Percentiles rank a stretch among this genome's conserved stretches.
phyloP scores from a whole-genome alignment of 495 filamentous ascomycete species.

The Gamarada debralockiae region DNA sequence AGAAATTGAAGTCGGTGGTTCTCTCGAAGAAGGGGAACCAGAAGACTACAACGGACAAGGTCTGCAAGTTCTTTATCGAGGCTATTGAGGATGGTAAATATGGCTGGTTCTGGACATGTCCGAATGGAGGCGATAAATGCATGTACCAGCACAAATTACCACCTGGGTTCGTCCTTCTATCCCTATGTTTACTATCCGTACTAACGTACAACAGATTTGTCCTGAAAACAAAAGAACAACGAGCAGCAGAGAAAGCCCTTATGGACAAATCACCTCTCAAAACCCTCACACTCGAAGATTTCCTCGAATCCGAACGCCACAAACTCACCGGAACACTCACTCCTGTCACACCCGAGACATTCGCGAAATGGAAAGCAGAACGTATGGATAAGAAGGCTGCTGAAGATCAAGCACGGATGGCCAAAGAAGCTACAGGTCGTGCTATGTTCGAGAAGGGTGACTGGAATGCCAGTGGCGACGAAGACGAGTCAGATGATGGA shows the following conservation, averaged over 20 bases:
- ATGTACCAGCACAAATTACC: conserved; percentile 97
- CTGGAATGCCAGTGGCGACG: conserved; percentile 71
- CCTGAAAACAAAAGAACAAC: conserved; percentile 96
- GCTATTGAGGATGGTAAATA: conserved; percentile 98
- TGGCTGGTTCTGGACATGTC: conserved; percentile 98
- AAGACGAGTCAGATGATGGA: conserved; percentile 48
- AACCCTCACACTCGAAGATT: conserved; percentile 95
- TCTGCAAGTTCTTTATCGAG: conserved; percentile 98
- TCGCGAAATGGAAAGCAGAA: conserved; percentile 90
- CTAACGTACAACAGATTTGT: conserved; percentile 64
- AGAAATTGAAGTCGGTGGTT: conserved; percentile 87
- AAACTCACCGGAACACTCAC: conserved; percentile 88
- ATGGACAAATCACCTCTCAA: conserved; percentile 94
- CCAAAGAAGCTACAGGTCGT: conserved; percentile 93
- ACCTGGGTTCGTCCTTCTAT: conserved; percentile 62
- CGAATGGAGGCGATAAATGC: conserved; percentile 95
- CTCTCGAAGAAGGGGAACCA: conserved; percentile 97
- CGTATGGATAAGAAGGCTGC: conserved; percentile 92
- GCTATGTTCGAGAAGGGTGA: conserved; percentile 94
- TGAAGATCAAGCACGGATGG: conserved; percentile 78
- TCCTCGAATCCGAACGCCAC: conserved; percentile 89
- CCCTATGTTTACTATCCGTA: not conserved
- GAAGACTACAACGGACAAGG: conserved; percentile 92
- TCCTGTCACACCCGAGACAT: conserved; percentile 86
- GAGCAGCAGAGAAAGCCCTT: conserved; percentile 92